These are phyloP conservation scores for Chaetomiaceae sp. DNA, from an alignment of 2,329 filamentous ascomycete species.

Conservation along the genomic window DNA sequence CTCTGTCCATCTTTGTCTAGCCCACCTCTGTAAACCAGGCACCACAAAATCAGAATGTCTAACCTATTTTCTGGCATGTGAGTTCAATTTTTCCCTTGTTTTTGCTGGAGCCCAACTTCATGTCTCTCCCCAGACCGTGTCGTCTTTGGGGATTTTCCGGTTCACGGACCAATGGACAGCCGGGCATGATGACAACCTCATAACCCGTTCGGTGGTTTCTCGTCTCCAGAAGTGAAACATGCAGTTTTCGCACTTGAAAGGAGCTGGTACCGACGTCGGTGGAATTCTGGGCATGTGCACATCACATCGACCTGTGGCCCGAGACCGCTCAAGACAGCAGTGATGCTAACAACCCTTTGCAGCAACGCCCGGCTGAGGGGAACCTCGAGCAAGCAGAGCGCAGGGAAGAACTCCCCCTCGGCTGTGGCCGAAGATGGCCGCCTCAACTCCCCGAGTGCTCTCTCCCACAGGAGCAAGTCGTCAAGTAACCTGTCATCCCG, in stretches of 20 bases:
- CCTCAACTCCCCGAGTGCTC: constrained; percentile 18
- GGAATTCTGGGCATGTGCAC: too few relatives aligned
- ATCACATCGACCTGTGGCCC: too few relatives aligned
- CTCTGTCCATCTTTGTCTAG: too few relatives aligned
- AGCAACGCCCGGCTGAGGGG: constrained; percentile 28
- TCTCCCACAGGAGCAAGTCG: constrained; percentile 24
- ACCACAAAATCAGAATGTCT: constrained; percentile 25
- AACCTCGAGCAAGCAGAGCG: constrained; percentile 22
- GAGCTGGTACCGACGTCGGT: too few relatives aligned
- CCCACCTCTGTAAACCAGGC: too few relatives aligned
- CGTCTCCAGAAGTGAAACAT: too few relatives aligned
- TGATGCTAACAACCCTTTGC: constrained; percentile 17
- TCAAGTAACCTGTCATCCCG: constrained; percentile 23
- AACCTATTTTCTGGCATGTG: constrained; percentile 32
- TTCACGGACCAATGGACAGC: too few relatives aligned
- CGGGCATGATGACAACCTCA: too few relatives aligned
- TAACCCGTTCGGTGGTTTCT: too few relatives aligned
- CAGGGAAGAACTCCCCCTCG: constrained; percentile 23
- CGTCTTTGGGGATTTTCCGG: too few relatives aligned
- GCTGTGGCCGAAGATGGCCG: constrained; percentile 23
- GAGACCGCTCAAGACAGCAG: background rate
- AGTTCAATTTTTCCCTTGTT: constrained; percentile 16
- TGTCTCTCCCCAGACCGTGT: background rate
- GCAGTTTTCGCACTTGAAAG: too few relatives aligned
- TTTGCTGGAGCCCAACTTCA: background rate